A percentile compares a stretch with the other conserved stretches of the same genome.
phyloP scores from a whole-genome alignment of 2,329 filamentous ascomycete genomes.

The Fusarium chaquense region DNA sequence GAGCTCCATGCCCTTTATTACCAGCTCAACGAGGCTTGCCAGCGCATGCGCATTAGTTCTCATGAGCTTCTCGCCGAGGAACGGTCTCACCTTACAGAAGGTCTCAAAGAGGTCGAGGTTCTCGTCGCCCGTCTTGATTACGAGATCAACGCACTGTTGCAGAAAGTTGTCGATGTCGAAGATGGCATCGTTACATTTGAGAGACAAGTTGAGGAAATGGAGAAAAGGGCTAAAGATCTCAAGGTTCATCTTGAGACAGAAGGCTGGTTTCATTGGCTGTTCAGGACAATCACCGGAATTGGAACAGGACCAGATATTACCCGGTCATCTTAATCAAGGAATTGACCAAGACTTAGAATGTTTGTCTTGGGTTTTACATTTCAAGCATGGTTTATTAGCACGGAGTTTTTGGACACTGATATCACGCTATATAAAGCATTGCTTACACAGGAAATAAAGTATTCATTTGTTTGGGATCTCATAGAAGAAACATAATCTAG shows the following conservation, averaged over 20 bases:
- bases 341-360: constrained; percentile 2
- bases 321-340: constrained; percentile 42
- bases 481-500: constrained; percentile 31
- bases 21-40: constrained; percentile 76
- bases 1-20: constrained; percentile 76
- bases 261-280: constrained; percentile 73
- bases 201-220: constrained; percentile 78
- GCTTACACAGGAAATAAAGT: background rate
- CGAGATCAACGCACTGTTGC: constrained; percentile 83
- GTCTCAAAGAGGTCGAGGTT: constrained; percentile 81
- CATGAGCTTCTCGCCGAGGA: constrained; percentile 78
- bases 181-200: constrained; percentile 85
- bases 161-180: constrained; percentile 88
- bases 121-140: constrained; percentile 90
- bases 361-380: constrained; percentile 12
- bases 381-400: constrained; percentile 18
- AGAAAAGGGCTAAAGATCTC: constrained; percentile 71
- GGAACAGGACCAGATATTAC: constrained; percentile 70
- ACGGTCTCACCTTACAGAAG: constrained; percentile 75
- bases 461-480: constrained; percentile 19
- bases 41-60: constrained; percentile 73
- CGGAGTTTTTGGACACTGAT: constrained; percentile 33
- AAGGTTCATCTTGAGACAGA: constrained; percentile 72
- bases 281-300: constrained; percentile 70
- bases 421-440: constrained; percentile 22